Base-by-base conservation (phyloP, 2,329 filamentous ascomycete species). In the Trichophyton schoenleinii region DNA sequence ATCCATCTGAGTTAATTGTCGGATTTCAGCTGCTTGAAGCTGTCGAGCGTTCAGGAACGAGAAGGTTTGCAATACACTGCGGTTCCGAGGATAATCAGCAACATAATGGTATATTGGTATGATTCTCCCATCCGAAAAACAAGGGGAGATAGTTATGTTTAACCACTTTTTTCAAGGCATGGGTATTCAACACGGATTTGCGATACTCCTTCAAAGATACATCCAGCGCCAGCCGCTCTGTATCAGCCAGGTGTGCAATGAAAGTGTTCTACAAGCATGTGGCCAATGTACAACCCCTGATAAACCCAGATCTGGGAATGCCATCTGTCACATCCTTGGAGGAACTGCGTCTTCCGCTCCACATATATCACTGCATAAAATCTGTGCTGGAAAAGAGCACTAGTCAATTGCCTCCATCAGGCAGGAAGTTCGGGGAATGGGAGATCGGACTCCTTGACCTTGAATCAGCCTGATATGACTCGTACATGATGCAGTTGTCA, bases 161-260 rank as follows among this genome's bases (percentile, higher is more conserved):
- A 20, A 38, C 11, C n/a, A 41, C 58, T 58, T 41, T 41, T 48
- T 3, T 44, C 8, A 53, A 81, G 70, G 65, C 84, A 31, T 85
- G 83, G 83, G 74, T 83, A 60, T 85, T 86, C 70, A 83, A 83
- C 6, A 81, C 82, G 0, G 79, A 83, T 62, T 74, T 85, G 46
- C 76, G 77, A 58, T 81, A 83, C 64, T 83, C 83, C 1, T 80
- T 76, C 8, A 78, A 48, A 77, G 78, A n/a, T 20, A n/a, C 34
- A 25, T 42, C 15, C n/a, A 5, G 52, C 4, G 15, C 22, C 22
- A 7, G 72, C 7, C 41, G 25, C 15, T 9, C 18, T 15, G 13
- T 36, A 46, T 58, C 77, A 49, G 67, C 70, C 2, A 72, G 73
- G 57, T 76, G 80, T n/a, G 81, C 80, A 0, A 77, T 82, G 72